phyloP scores from a whole-genome alignment of 129 eudicot genomes.

The Flaveria ramosissima region DNA sequence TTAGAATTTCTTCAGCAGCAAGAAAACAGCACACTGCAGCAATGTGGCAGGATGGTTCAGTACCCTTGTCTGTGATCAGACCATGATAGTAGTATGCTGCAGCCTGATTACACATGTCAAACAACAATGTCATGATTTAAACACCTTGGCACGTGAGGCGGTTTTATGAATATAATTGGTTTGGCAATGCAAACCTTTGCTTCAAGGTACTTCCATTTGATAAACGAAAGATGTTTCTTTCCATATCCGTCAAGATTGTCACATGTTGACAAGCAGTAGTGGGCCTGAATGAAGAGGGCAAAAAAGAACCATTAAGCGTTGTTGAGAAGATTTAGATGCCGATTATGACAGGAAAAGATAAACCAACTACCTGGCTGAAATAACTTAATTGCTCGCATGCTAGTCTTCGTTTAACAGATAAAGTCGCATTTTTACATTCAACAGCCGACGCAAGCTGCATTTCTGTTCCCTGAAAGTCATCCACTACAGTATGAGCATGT shows the following conservation, averaged over 20 bases:
- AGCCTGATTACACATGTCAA: constrained; percentile 53
- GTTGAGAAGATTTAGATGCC: too few species aligned
- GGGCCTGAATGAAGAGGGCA: constrained; percentile 48
- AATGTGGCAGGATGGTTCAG: constrained; percentile 72
- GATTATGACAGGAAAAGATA: too few species aligned
- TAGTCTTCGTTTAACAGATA: constrained; percentile 87
- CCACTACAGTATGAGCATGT: constrained; percentile 10
- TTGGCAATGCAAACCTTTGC: constrained; percentile 63
- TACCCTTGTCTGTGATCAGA: constrained; percentile 70
- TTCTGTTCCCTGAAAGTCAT: constrained; percentile 77
- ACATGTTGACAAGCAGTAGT: constrained; percentile 64
- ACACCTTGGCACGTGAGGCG: background rate
- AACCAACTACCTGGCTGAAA: constrained; percentile 25
- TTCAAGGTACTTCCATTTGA: constrained; percentile 89
- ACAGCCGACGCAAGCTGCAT: constrained; percentile 91
- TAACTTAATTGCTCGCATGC: constrained; percentile 86
- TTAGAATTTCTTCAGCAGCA: constrained; percentile 73
- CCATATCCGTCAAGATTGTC: constrained; percentile 42
- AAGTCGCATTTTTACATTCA: constrained; percentile 74
- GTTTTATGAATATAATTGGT: background rate
- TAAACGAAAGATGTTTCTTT: constrained; percentile 75
- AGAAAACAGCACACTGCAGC: constrained; percentile 76
- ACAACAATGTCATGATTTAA: constrained; percentile 4
- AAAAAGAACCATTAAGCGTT: too few species aligned
- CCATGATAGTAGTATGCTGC: constrained; percentile 95